These are phyloP conservation scores for Sedum album DNA, from an alignment of 164 flowering plant species.

Conservation along the genomic window DNA sequence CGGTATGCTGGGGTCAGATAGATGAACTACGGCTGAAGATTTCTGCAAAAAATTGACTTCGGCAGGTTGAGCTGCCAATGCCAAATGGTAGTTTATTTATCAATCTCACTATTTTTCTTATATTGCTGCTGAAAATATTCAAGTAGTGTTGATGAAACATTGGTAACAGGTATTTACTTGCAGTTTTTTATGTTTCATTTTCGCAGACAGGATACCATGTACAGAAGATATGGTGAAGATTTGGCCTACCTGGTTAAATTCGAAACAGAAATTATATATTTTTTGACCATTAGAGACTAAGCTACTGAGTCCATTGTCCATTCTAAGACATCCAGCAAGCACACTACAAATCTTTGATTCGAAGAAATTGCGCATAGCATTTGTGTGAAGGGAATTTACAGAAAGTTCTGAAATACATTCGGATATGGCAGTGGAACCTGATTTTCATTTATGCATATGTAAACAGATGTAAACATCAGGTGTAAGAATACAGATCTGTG, in stretches of 20 bases:
- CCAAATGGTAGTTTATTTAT: conserved; percentile 32
- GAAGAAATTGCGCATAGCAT: too few species aligned
- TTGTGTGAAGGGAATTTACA: too few species aligned
- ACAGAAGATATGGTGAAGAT: conserved; percentile 84
- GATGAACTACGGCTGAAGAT: conserved; percentile 83
- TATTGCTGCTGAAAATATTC: too few species aligned
- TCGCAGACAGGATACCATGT: conserved; percentile 92
- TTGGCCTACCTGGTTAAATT: conserved; percentile 44
- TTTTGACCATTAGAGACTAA: neutral
- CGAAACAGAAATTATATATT: conserved; percentile 19
- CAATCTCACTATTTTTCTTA: neutral
- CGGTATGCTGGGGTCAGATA: conserved; percentile 80
- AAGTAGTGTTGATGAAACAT: too few species aligned
- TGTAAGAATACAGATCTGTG: neutral
- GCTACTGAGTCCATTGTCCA: too few species aligned
- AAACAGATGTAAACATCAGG: neutral
- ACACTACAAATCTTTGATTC: too few species aligned
- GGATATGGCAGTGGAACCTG: neutral
- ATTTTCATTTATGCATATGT: neutral
- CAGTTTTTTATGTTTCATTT: neutral
- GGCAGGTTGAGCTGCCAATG: conserved; percentile 63
- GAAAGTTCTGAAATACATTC: too few species aligned
- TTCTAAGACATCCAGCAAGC: too few species aligned
- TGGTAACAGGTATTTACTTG: neutral
- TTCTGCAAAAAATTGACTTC: conserved; percentile 57